These are phyloP conservation scores for Populus nigra DNA, from an alignment of 345 rosid species.

Conservation along the genomic window DNA sequence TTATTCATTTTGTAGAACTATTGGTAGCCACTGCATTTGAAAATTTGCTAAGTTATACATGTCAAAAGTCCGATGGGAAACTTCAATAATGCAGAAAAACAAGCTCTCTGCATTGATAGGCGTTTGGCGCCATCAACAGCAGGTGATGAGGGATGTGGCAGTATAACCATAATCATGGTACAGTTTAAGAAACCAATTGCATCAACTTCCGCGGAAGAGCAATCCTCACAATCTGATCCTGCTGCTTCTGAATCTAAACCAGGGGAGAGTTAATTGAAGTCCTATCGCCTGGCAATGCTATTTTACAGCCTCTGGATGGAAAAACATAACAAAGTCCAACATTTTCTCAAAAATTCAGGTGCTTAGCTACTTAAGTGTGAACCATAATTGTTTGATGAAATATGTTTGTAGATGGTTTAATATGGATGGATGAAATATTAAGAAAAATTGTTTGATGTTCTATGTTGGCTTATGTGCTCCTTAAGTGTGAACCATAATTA, in stretches of 20 bases:
- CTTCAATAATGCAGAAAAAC: slow-evolving; percentile 58
- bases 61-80: neutral
- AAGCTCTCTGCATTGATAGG: slow-evolving; percentile 74
- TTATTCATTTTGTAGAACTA: neutral
- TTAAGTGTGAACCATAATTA: neutral
- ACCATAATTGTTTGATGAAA: too few relatives aligned
- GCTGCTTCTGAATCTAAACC: slow-evolving; percentile 20
- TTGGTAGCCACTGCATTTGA: neutral
- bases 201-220: slow-evolving; percentile 28
- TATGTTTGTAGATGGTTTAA: slow-evolving; percentile 16
- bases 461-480: neutral
- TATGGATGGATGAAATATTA: slow-evolving; percentile 1
- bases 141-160: slow-evolving; percentile 92
- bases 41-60: neutral
- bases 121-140: slow-evolving; percentile 86
- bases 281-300: neutral
- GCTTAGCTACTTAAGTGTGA: neutral
- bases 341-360: neutral
- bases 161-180: slow-evolving; percentile 95
- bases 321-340: neutral
- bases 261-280: slow-evolving; percentile 26
- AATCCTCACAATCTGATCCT: slow-evolving; percentile 33
- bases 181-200: slow-evolving; percentile 69
- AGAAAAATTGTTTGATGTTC: slow-evolving; percentile 8
- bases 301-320: neutral